Evolutionary conservation across 495 filamentous ascomycete genomes (phyloP), one percentile per base, ranked within the genome.

Genomic region (Penicillium canariense): DNA sequence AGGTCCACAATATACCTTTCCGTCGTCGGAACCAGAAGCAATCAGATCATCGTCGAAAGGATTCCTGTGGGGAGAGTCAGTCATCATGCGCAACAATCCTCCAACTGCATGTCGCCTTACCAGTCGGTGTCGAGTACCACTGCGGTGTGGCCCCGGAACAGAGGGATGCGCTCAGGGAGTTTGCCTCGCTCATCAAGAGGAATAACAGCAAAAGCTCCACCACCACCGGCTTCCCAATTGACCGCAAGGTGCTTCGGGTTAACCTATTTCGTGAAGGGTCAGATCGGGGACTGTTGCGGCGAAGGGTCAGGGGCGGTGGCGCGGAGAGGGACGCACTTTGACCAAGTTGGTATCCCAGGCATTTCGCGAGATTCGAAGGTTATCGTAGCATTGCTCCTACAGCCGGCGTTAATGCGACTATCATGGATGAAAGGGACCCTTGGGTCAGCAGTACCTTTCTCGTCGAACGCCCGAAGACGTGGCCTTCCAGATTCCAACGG

Each of bases 331-430:
- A 57, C 80, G 58, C 60, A 94, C 92, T 83, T 97, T 97, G 73
- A 97, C 80, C 48, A 98, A 80, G 74, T 98, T 98, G 70, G 90
- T 96, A 73, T 98, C 94, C 93, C 94, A 98, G 48, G 95, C 93
- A 84, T 98, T 98, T 71, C 84, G 86, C 55, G 93, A 96, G 71
- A 98, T 87, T 55, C 84, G 82, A 62, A 97, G 80, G 70, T 97
- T 97, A 77, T 98, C 95, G 72, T 96, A 97, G 79, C 91, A 96
- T 89, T 87, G 84, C 67, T 90, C 87, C 83, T 89, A 48, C 15
- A 50, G 14, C 45, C 56, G 27, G 34, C 27, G 52, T 60, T 32
- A 54, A 56, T 42, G 46, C 2, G 10, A 14, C n/a, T 20, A 45
- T 14, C 27, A n/a, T n/a, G 35, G 17, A 5, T 14, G 28, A 12